Conservation (phyloP, 2,329 filamentous ascomycete species). For the Colletotrichum tropicale region DNA sequence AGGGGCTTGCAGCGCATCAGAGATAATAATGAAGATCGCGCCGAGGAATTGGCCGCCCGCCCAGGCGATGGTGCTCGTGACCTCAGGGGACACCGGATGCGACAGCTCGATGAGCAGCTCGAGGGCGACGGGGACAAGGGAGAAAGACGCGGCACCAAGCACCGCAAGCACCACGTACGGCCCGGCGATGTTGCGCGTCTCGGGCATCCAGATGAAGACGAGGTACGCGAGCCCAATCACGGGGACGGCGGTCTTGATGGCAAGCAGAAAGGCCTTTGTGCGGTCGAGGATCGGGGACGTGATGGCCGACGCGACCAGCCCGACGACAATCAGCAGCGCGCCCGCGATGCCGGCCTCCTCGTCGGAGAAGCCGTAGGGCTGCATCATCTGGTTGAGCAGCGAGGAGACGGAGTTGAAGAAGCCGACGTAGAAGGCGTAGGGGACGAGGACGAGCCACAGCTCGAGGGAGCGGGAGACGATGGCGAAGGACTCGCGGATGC, state of each 20-base stretch:
- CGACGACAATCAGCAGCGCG: slow-evolving; percentile 86
- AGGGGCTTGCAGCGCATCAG: slow-evolving; percentile 72
- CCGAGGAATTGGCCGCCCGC: slow-evolving; percentile 84
- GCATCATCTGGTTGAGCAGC: slow-evolving; percentile 87
- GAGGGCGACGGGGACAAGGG: slow-evolving; percentile 80
- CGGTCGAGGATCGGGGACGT: slow-evolving; percentile 83
- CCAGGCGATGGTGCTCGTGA: slow-evolving; percentile 86
- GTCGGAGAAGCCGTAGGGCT: slow-evolving; percentile 84
- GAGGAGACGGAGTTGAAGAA: slow-evolving; percentile 93
- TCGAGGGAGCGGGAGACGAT: slow-evolving; percentile 66
- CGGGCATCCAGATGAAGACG: slow-evolving; percentile 78
- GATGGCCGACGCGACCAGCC: slow-evolving; percentile 78
- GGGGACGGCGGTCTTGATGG: slow-evolving; percentile 77
- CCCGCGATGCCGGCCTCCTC: slow-evolving; percentile 89
- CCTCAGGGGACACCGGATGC: slow-evolving; percentile 84
- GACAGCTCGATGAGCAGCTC: slow-evolving; percentile 89
- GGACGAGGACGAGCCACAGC: slow-evolving; percentile 80
- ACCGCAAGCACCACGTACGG: slow-evolving; percentile 78
- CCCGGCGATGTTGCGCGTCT: slow-evolving; percentile 57
- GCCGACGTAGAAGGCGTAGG: slow-evolving; percentile 86
- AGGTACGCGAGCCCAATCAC: slow-evolving; percentile 77
- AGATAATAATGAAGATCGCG: slow-evolving; percentile 82
- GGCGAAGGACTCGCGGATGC: slow-evolving; percentile 53
- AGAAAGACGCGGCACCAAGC: slow-evolving; percentile 81
- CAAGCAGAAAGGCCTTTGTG: slow-evolving; percentile 77